Base-by-base conservation (phyloP, 2,329 filamentous ascomycete species). In the Colletotrichum caudatum region DNA sequence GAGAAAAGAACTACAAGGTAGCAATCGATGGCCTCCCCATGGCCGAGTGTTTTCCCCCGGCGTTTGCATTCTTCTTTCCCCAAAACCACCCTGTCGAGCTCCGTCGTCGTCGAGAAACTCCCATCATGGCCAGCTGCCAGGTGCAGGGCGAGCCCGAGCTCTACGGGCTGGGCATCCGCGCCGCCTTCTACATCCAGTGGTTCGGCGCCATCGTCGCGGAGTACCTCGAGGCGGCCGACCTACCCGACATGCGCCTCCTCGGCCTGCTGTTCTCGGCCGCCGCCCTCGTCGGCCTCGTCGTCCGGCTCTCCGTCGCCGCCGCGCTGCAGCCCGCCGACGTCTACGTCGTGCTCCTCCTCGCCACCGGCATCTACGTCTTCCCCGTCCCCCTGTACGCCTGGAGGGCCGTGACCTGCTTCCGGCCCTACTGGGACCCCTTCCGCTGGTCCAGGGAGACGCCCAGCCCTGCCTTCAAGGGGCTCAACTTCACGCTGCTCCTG, bases 131-230 rank as follows among this genome's bases (percentile, higher is more conserved):
- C 33, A 64, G 76, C 29, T 81, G 80, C 69, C 71, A 75, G 20
- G 65, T 74, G 50, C 63, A 74, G 37, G 76, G 78, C 20, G 74
- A 76, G 26, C 75, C 79, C 48, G 78, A 78, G 33, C 74, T 81
- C 59, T 82, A 82, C 56, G 80, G 81, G 8, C 65, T 82, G 23
- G 80, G 80, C 53, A 79, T 82, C 63, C 78, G 80, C 5, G 74
- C 76, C 29, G 77, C 77, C 12, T 80, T 81, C 65, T 82, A 82
- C 67, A 63, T 78, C 29, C 80, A 81, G 70, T 83, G 81, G 81
- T 76, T 81, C 50, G 78, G 77, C 11, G 75, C 77, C 33, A 72
- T 80, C 18, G n/a, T 79, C 1, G 74, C 80, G 16, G 76, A 80
- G 63, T 79, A 77, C 61, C 66, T 80, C 37, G 78, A 79, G 48